A percentile compares a stretch with the other conserved stretches of the same genome.
phyloP scores from a whole-genome alignment of 257 asterid species.

The Coffea eugenioides region DNA sequence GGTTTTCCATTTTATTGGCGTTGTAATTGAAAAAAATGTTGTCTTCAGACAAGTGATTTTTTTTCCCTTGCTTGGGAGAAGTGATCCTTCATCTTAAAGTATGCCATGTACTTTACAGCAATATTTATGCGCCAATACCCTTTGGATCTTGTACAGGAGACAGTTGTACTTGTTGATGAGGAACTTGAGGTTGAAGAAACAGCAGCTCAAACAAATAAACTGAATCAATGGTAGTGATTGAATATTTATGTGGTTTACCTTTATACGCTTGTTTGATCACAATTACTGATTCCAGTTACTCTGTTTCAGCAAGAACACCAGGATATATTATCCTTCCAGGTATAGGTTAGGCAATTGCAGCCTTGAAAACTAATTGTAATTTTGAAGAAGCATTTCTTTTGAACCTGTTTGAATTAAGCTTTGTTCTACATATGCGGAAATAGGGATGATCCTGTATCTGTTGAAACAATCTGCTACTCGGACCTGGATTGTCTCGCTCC shows the following conservation, averaged over 20 bases:
- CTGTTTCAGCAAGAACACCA: constrained; percentile 45
- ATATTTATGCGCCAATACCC: not conserved
- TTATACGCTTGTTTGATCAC: constrained; percentile 14
- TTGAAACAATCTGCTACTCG: constrained; percentile 53
- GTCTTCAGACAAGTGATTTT: not conserved
- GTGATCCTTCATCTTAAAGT: constrained; percentile 3
- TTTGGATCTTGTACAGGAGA: constrained; percentile 29
- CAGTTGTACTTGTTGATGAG: constrained; percentile 79
- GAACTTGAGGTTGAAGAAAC: constrained; percentile 53
- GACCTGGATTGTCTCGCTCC: constrained; percentile 87
- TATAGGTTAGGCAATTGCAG: constrained; percentile 25
- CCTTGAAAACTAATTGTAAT: not conserved
- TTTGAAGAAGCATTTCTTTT: not conserved
- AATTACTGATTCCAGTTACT: constrained; percentile 24
- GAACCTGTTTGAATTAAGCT: constrained; percentile 14
- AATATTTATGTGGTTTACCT: constrained; percentile 2
- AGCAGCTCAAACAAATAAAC: constrained; percentile 31
- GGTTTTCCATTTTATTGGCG: not conserved
- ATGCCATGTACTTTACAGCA: not conserved
- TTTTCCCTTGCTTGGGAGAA: not conserved
- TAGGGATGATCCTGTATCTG: constrained; percentile 77
- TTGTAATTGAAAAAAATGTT: not conserved
- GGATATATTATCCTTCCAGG: constrained; percentile 89
- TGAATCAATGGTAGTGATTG: constrained; percentile 43
- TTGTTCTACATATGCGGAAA: constrained; percentile 30